Evolutionary conservation across 2,329 filamentous ascomycete species (phyloP), one percentile per base, ranked within the genome.

Genomic region (Fusarium protoensiforme): DNA sequence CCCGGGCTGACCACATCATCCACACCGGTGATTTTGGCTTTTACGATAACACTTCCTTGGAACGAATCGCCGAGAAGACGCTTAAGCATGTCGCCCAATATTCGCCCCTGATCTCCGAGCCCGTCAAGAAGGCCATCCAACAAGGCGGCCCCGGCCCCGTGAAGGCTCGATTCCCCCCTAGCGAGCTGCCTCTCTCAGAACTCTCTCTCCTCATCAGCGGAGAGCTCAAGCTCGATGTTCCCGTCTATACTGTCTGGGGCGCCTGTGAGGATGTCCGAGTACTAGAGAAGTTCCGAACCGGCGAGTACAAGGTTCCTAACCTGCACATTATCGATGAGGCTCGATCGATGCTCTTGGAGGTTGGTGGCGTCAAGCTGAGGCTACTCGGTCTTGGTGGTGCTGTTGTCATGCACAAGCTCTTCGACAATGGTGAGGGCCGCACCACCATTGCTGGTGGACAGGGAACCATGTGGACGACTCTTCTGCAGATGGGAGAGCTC

Each of bases 1-100:
- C 96, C 72, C 93, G 93, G 81, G 96, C 96, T 78, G 95, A 98
- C 85, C 95, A 98, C 86, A 98, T 99, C 84, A 95, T 99, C 80
- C 96, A 99, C 85, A 99, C 96, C 22, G 96, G 96, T 83, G 96
- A 99, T 83, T 99, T 99, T 82, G 96, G 96, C 72, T 99, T 99
- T 86, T 99, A 99, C 86, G 96, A 99, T 83, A 93, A 97, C 79
- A 94, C 92, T 63, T 99, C 96, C 38, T 87, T 99, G 76, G 96
- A 98, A 80, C 93, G 96, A 80, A 98, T 99, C 86, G 96, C 96
- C 43, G 96, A 99, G 84, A 99, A 99, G 87, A 99, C 96, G 24
- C 89, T 99, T 60, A 98, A 98, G 85, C 96, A 99, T 85, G 96
- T 99, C 76, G 96, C 96, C 64, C 96, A 99, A 85, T 99, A 99